phyloP scores from a whole-genome alignment of 345 rosid genomes.

The Ceriops zippeliana region DNA sequence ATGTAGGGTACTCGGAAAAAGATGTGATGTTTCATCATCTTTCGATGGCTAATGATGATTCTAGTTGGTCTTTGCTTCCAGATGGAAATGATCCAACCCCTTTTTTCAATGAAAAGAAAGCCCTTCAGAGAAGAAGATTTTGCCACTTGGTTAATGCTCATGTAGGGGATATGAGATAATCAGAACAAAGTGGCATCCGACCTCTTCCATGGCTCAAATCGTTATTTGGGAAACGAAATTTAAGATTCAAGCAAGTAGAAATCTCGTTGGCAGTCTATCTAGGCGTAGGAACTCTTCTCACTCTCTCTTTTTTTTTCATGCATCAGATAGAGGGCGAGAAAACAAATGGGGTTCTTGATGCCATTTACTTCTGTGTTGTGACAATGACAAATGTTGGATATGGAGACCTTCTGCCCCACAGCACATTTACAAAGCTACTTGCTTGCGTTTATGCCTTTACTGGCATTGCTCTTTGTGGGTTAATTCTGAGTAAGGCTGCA shows the following conservation, averaged over 20 bases:
- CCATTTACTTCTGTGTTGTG: constrained; percentile 49
- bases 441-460: constrained; percentile 40
- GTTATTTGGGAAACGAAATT: constrained; percentile 4
- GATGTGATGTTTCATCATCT: not conserved
- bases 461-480: constrained; percentile 51
- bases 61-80: constrained; percentile 33
- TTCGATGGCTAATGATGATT: constrained; percentile 25
- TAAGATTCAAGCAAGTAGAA: constrained; percentile 27
- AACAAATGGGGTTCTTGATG: constrained; percentile 47
- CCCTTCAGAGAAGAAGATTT: constrained; percentile 33
- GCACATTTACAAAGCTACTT: constrained; percentile 35
- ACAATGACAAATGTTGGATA: constrained; percentile 59
- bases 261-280: constrained; percentile 29
- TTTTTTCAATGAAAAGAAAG: constrained; percentile 16
- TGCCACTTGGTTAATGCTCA: not conserved
- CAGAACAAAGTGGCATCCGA: constrained; percentile 14
- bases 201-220: constrained; percentile 12
- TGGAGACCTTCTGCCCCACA: constrained; percentile 54
- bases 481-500: constrained; percentile 47
- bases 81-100: constrained; percentile 7
- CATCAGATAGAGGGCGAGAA: constrained; percentile 47
- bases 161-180: not conserved
- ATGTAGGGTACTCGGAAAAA: not conserved
- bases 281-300: constrained; percentile 41
- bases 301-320: constrained; percentile 20